Evolutionary conservation across 1,139 yeast species (phyloP).

Genomic region (Suhomyces chickasaworum): DNA sequence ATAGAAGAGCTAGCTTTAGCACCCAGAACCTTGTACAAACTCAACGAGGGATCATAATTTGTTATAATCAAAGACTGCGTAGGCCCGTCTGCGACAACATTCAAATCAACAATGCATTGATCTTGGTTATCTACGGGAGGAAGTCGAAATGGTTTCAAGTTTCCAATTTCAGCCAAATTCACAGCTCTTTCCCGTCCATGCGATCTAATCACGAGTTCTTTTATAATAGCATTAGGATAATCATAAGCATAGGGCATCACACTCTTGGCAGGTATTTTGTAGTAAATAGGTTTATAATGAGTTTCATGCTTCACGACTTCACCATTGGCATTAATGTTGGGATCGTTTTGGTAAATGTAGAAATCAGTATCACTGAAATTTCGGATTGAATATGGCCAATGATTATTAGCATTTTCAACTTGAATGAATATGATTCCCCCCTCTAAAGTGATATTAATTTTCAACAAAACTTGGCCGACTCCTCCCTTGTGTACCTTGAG

Average conservation of each 20-base stretch:
- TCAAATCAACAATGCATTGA: conserved; percentile 70
- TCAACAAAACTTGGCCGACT: conserved; percentile 67
- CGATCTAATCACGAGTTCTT: conserved; percentile 73
- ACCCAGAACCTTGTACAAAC: conserved; percentile 65
- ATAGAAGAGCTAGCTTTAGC: conserved; percentile 28
- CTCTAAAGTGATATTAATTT: conserved; percentile 74
- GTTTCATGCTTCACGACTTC: conserved; percentile 51
- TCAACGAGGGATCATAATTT: conserved; percentile 74
- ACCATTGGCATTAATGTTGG: conserved; percentile 74
- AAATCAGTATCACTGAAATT: conserved; percentile 87
- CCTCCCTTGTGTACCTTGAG: conserved; percentile 67
- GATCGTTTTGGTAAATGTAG: conserved; percentile 82
- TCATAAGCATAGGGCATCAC: conserved; percentile 99
- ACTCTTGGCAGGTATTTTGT: conserved; percentile 82
- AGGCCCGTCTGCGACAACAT: conserved; percentile 96
- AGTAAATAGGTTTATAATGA: conserved; percentile 71
- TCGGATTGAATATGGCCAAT: conserved; percentile 92
- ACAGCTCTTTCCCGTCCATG: conserved; percentile 77
- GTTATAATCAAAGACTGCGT: conserved; percentile 85
- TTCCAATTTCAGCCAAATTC: conserved; percentile 91
- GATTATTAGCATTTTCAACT: conserved; percentile 67
- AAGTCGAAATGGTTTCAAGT: conserved; percentile 79
- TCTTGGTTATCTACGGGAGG: conserved; percentile 51
- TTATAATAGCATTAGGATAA: conserved; percentile 85
- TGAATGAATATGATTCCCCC: conserved; percentile 80